Conservation (phyloP, 1,284 basidiomycete species). For the Bondarzewia mesenterica region DNA sequence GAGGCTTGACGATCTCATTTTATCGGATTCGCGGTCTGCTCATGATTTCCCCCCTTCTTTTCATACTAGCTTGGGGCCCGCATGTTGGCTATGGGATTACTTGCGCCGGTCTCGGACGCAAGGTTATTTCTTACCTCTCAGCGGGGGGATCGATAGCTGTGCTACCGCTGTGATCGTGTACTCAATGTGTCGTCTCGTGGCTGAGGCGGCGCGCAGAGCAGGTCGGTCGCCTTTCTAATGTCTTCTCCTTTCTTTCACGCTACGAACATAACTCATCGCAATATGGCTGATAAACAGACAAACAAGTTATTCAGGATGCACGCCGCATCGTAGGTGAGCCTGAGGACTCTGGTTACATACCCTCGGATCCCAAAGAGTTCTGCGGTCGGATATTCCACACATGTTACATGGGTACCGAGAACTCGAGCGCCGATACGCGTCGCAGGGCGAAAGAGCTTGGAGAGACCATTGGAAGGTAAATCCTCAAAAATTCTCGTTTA, state of each 20-base stretch:
- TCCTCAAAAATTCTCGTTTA: background rate
- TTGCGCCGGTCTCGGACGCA: slow-evolving; percentile 88
- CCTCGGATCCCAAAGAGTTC: slow-evolving; percentile 83
- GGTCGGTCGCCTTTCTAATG: slow-evolving; percentile 38
- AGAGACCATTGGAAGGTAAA: slow-evolving; percentile 81
- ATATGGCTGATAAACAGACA: slow-evolving; percentile 36
- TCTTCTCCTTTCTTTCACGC: background rate
- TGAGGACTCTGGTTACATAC: slow-evolving; percentile 74
- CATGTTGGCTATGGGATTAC: slow-evolving; percentile 99
- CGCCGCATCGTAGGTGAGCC: slow-evolving; percentile 83
- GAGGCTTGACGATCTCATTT: too few species aligned
- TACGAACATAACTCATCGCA: background rate
- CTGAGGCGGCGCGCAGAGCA: slow-evolving; percentile 62
- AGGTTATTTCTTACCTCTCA: slow-evolving; percentile 94
- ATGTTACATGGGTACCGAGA: slow-evolving; percentile 99
- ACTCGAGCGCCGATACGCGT: slow-evolving; percentile 85
- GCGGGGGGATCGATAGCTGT: slow-evolving; percentile 97
- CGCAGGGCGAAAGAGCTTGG: slow-evolving; percentile 82
- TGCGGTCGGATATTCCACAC: slow-evolving; percentile 89
- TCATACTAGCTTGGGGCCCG: slow-evolving; percentile 75
- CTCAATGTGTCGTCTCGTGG: slow-evolving; percentile 92
- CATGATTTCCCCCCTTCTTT: background rate
- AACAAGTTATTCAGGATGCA: slow-evolving; percentile 87
- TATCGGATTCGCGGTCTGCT: background rate
- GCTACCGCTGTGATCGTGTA: slow-evolving; percentile 93